A percentile compares a stretch with the other conserved stretches of the same genome.
phyloP scores from a whole-genome alignment of 1,139 yeast genomes.

The Magnusiomyces suaveolens region DNA sequence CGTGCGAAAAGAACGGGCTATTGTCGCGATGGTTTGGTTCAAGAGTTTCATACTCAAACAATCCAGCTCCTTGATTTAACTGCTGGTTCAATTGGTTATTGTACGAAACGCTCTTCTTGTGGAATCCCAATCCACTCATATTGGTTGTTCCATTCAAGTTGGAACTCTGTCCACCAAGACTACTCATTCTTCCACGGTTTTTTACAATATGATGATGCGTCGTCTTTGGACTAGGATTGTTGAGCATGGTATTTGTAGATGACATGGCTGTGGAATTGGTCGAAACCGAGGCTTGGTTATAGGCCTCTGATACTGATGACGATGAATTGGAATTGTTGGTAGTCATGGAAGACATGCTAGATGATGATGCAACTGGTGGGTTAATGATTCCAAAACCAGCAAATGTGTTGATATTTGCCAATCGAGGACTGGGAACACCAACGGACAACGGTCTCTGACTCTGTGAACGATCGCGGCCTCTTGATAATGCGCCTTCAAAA shows the following conservation, averaged over 20 bases:
- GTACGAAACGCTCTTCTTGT: too few relatives aligned
- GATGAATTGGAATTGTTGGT: background rate
- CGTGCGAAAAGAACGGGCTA: background rate
- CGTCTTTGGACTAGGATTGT: background rate
- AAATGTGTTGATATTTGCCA: background rate
- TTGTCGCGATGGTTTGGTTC: background rate
- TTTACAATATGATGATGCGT: background rate
- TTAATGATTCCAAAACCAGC: background rate
- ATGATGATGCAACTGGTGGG: background rate
- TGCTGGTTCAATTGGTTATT: background rate
- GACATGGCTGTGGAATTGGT: background rate
- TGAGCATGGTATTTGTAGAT: background rate
- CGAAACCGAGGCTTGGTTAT: background rate
- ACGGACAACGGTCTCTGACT: too few relatives aligned
- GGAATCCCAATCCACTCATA: too few relatives aligned
- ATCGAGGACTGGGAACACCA: background rate
- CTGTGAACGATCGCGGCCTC: too few relatives aligned
- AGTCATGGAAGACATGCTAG: background rate
- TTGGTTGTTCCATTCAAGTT: too few relatives aligned
- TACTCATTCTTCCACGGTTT: background rate
- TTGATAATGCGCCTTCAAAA: too few relatives aligned
- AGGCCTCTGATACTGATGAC: background rate
- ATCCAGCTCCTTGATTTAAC: background rate
- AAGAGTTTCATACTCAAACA: background rate
- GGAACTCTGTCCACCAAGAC: background rate